Evolutionary conservation across 306 rosid genomes (phyloP).

Genomic region (Ormosia emarginata): DNA sequence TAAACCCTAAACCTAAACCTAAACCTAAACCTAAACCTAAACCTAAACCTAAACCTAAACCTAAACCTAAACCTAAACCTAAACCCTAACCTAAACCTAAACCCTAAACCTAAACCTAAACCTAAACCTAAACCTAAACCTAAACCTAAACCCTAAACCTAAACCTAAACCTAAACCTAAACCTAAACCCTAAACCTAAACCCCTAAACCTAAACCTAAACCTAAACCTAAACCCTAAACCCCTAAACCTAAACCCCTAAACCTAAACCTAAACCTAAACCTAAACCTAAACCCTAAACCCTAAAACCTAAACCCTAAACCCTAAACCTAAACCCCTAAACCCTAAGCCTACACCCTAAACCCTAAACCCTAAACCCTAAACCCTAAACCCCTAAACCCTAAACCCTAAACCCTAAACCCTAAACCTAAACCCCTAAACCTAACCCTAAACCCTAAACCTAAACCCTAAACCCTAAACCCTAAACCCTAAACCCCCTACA

Average conservation of each 20-base stretch:
- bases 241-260: too few species aligned
- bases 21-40: neutral
- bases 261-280: neutral
- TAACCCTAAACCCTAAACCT: neutral
- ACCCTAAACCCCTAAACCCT: too few species aligned
- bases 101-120: neutral
- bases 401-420: too few species aligned
- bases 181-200: too few species aligned
- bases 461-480: too few species aligned
- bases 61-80: neutral
- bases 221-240: too few species aligned
- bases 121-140: neutral
- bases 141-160: neutral
- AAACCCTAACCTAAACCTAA: neutral
- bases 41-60: neutral
- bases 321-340: neutral
- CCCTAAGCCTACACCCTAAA: too few species aligned
- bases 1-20: neutral
- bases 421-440: too few species aligned
- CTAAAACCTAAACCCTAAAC: neutral
- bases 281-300: neutral
- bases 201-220: too few species aligned
- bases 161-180: neutral
- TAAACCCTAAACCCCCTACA: too few species aligned
- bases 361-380: too few species aligned